Percentiles rank a stretch among this genome's conserved stretches.
Evolutionary conservation across 305 asterid genomes (phyloP).

Genomic region (Ajuga reptans): DNA sequence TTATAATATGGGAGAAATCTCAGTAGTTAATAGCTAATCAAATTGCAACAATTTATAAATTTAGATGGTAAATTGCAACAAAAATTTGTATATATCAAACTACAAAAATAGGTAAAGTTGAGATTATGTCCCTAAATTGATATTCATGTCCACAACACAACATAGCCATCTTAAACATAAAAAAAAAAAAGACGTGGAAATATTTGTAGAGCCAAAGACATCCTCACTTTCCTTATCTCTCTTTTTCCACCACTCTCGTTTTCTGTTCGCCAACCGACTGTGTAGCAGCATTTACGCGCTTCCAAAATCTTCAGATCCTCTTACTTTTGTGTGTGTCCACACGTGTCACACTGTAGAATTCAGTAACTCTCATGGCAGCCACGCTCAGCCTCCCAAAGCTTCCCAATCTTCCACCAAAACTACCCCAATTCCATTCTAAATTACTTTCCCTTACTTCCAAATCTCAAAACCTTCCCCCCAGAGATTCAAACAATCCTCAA

Average conservation of each 20-base stretch:
- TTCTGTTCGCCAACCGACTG: background rate
- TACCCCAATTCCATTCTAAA: constrained; percentile 10
- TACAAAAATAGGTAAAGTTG: no score
- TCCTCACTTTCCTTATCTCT: constrained; percentile 31
- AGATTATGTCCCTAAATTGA: no score
- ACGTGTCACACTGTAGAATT: background rate
- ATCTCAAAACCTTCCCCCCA: constrained; percentile 12
- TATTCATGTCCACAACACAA: no score
- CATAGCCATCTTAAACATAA: no score
- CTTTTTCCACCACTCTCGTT: background rate
- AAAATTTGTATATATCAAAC: no score
- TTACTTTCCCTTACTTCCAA: constrained; percentile 18
- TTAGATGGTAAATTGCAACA: no score
- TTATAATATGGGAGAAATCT: no score
- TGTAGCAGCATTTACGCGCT: background rate
- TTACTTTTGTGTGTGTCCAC: background rate
- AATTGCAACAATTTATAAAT: no score
- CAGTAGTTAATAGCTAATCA: no score
- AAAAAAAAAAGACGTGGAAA: no score
- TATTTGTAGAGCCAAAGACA: no score
- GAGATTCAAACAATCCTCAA: constrained; percentile 17
- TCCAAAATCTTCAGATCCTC: background rate
- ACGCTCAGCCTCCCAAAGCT: constrained; percentile 44
- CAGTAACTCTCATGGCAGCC: constrained; percentile 34
- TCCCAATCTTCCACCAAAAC: constrained; percentile 24